Evolutionary conservation across 1,139 yeast genomes (phyloP), one percentile per base, ranked within the genome.

Genomic region (Yamadazyma epiphylla): DNA sequence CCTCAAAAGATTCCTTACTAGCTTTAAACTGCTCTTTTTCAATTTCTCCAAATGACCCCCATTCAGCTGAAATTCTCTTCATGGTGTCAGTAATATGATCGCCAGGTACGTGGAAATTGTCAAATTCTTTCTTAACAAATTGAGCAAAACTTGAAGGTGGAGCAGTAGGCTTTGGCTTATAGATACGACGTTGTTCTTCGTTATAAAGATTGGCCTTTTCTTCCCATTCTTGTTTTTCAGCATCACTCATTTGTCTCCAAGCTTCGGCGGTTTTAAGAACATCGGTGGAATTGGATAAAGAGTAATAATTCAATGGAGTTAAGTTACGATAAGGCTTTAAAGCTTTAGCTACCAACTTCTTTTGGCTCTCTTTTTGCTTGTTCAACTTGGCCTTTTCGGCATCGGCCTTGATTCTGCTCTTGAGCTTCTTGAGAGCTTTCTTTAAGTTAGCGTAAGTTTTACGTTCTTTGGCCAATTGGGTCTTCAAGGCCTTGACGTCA

Each of bases 121-220:
- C 51, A n/a, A n/a, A n/a, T n/a, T n/a, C n/a, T n/a, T n/a, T n/a
- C 36, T 57, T 49, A 24, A 64, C 49, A 33, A 42, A 67, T 19
- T 46, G 42, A 19, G 66, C 60, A 43, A 55, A 65, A 5, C 55
- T 53, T 25, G 38, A 38, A 4, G 55, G 47, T 3, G 69, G 65
- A 9, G 49, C 43, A 35, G 54, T 56, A 27, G 71, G 73, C 38
- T 56, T 59, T 5, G 68, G 64, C 3, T 53, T 47, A 42, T 45
- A 64, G 9, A 49, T 38, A 27, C 51, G 35, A 27, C 42, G 37
- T 29, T 46, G 46, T 30, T 53, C 53, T 5, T 47, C 56, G 39
- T 65, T 63, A 40, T 43, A 44, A 20, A 44, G 51, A 13, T 51
- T 53, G 13, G 64, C 64, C 30, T 51, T 46, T 4, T 33, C 41